phyloP scores from a whole-genome alignment of 139 green algal species.

The Picochlorum sp. region DNA sequence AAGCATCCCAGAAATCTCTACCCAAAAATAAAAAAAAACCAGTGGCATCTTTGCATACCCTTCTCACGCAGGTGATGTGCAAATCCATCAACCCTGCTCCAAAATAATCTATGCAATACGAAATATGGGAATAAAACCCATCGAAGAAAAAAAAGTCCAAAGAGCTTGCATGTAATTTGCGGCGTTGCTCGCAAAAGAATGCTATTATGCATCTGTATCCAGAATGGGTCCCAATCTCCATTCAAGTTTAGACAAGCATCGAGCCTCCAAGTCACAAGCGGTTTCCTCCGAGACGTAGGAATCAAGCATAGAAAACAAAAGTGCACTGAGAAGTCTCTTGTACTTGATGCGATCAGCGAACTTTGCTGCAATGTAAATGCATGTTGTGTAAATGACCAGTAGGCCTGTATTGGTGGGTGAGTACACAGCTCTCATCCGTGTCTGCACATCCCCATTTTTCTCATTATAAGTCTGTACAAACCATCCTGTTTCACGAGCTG shows the following conservation, averaged over 20 bases:
- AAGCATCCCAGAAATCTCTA: no score
- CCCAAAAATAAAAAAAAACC: no score
- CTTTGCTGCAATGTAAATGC: conserved; percentile 4
- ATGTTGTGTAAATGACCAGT: neutral
- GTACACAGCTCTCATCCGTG: neutral
- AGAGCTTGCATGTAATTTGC: no score
- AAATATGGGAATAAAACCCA: no score
- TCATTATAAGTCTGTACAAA: neutral
- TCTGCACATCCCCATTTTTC: neutral
- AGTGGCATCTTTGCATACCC: no score
- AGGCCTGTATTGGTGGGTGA: neutral
- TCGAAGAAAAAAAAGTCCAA: no score
- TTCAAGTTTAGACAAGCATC: neutral
- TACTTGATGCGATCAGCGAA: conserved; percentile 1
- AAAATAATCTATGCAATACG: no score
- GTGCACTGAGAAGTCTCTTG: conserved; percentile 1
- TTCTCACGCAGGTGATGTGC: no score
- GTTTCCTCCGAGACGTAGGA: neutral
- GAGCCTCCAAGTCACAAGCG: neutral
- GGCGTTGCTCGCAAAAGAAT: no score
- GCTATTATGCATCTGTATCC: neutral
- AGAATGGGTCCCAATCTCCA: neutral
- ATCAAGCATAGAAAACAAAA: neutral
- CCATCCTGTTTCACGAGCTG: neutral
- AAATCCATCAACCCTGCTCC: no score